Percentiles rank a stretch among this genome's conserved stretches.
These are phyloP conservation scores for Perkinsus olseni DNA, from an alignment of 169 alveolate genomes.

Conservation along the genomic window DNA sequence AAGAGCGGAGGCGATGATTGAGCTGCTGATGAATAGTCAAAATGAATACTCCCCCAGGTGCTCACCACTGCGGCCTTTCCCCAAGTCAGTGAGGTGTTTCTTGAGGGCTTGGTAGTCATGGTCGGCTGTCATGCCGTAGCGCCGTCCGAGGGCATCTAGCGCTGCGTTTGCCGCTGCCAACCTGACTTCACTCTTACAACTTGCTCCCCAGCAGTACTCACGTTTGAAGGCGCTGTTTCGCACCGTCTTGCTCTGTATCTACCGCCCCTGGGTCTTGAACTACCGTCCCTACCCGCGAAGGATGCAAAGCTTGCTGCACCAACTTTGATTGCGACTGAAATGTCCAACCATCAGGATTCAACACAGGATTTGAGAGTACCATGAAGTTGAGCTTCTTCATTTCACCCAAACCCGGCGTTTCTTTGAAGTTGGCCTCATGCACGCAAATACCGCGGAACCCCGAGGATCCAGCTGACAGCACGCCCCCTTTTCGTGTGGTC, in stretches of 20 bases:
- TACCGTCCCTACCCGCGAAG: background rate
- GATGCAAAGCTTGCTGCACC: background rate
- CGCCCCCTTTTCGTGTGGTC: background rate
- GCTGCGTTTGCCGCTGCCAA: background rate
- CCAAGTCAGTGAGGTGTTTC: background rate
- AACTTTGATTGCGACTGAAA: background rate
- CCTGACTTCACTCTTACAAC: background rate
- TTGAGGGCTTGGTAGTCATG: background rate
- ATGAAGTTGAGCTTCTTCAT: background rate
- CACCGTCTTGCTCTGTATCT: background rate
- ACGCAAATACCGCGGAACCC: background rate
- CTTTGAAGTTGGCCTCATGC: background rate
- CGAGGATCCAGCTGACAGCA: background rate
- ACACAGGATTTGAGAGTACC: background rate
- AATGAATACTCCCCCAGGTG: background rate
- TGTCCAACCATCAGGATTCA: background rate
- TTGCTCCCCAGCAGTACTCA: background rate
- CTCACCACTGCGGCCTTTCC: background rate
- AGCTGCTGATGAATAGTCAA: background rate
- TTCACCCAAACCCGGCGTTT: background rate
- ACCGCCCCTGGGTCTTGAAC: background rate
- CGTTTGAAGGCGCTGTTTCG: background rate
- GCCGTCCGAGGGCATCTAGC: background rate
- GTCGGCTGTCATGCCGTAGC: background rate
- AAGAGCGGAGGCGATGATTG: background rate